These are phyloP conservation scores for Borealophlyctis nickersoniae DNA, from an alignment of 192 early-diverging fungal species.

Conservation along the genomic window DNA sequence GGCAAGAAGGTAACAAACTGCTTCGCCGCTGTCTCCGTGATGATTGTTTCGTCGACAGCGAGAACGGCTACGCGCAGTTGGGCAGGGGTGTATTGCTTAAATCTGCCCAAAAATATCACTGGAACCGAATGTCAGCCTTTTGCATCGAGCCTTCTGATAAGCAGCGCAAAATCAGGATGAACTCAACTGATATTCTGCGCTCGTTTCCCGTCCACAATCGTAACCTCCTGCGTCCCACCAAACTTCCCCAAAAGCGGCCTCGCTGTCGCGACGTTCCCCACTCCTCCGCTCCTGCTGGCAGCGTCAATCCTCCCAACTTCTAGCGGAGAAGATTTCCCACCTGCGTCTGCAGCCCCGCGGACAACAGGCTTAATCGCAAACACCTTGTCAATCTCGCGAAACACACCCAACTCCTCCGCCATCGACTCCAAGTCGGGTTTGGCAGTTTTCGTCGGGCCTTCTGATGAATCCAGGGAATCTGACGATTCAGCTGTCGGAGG, in stretches of 20 bases:
- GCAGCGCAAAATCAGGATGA: neutral
- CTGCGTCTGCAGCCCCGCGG: neutral
- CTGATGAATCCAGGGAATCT: neutral
- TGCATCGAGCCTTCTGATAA: neutral
- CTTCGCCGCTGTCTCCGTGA: constrained; percentile 38
- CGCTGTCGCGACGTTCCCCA: neutral
- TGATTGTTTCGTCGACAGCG: constrained; percentile 17
- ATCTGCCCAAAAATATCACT: constrained; percentile 39
- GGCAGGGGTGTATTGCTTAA: constrained; percentile 21
- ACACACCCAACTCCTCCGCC: constrained; percentile 36
- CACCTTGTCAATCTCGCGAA: constrained; percentile 34
- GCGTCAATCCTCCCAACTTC: neutral
- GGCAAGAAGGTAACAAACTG: constrained; percentile 33
- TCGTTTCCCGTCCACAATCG: constrained; percentile 41
- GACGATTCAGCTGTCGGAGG: no score
- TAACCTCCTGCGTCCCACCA: constrained; percentile 25
- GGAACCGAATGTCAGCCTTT: no score
- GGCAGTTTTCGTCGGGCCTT: neutral
- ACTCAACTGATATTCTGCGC: constrained; percentile 48
- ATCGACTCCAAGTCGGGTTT: constrained; percentile 27
- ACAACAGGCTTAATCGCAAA: constrained; percentile 31
- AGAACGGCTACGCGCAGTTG: constrained; percentile 31
- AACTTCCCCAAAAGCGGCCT: neutral
- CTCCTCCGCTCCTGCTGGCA: neutral
- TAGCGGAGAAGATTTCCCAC: no score